Evolutionary conservation across 2,329 filamentous ascomycete genomes (phyloP).

Genomic region (Cadophora sp.): DNA sequence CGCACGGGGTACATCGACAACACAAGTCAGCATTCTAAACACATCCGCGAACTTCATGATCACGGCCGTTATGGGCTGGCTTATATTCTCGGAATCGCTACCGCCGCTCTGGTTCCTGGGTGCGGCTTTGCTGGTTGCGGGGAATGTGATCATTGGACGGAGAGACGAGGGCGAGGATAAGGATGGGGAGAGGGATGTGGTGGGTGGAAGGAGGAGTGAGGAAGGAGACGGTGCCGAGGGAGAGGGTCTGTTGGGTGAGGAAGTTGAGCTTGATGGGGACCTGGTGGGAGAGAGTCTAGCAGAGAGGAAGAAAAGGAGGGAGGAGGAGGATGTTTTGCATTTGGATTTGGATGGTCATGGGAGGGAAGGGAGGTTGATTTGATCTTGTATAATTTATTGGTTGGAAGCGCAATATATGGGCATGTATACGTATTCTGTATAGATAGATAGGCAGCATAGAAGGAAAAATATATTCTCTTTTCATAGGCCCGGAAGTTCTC

Average conservation of each 20-base stretch:
- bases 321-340: constrained; percentile 14
- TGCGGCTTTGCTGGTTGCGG: constrained; percentile 73
- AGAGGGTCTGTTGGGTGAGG: constrained; percentile 39
- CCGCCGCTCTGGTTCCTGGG: constrained; percentile 81
- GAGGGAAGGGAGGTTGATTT: constrained; percentile 9
- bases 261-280: constrained; percentile 33
- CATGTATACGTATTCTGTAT: not conserved
- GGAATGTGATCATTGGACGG: constrained; percentile 79
- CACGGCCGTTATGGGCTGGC: constrained; percentile 73
- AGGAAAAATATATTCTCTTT: not conserved
- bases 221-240: constrained; percentile 31
- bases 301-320: constrained; percentile 45
- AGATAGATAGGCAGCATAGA: not conserved
- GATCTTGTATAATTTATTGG: not conserved
- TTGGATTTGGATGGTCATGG: not conserved
- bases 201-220: constrained; percentile 22
- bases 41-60: constrained; percentile 83
- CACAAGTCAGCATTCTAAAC: constrained; percentile 82
- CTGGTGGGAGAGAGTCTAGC: constrained; percentile 35
- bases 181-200: constrained; percentile 19
- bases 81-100: constrained; percentile 74
- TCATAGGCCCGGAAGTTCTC: not conserved
- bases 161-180: constrained; percentile 61
- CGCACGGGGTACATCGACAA: constrained; percentile 75
- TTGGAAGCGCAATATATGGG: not conserved